Base-by-base conservation (phyloP, 1,284 basidiomycete genomes). In the Cutaneotrichosporon dermatis region DNA sequence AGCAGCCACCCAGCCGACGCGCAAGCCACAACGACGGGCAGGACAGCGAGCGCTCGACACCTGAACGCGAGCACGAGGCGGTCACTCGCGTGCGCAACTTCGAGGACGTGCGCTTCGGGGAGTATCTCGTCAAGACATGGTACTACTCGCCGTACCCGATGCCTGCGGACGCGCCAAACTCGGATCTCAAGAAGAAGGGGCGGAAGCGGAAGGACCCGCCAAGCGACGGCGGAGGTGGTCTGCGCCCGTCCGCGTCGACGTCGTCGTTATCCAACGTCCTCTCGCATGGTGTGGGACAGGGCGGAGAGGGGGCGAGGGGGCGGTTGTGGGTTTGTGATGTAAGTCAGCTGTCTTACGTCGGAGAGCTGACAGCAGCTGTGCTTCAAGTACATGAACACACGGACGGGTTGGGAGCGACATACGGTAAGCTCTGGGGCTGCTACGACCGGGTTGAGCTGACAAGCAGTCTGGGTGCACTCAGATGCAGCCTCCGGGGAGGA, bases 381-480 rank as follows among this genome's bases (percentile, higher is more conserved):
- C 80, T 96, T 98, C 86, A 97, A 96, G 79, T 99, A 98, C 76
- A 92, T 94, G 88, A 80, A 85, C 2, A 87, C 91, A 44, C 83
- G 85, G 15, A 77, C 80, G 2, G 80, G 82, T 16, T 92, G 88
- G 84, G 87, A 90, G 62, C 69, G 84, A 50, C 92, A 96, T 74
- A 80, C 81, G 55, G 90, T 90, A 66, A 69, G 86, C 25, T 25
- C 25, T 25, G 25, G 25, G 25, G 25, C 79, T 15, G 8, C 1
- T 4, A n/a, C 4, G 11, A 10, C 2, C n/a, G 39, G 12, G 43
- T n/a, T 13, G 9, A 35, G 6, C 61, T 52, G 51, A 56, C 51
- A 9, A 8, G 33, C 76, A 92, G 88, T 87, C 84, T 72, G 82
- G 80, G 48, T 98, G 95, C 72, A 80, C 81, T 4, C 75, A 84